A percentile compares a stretch with the other conserved stretches of the same genome.
Evolutionary conservation across 345 rosid species (phyloP).

Genomic region (Citrus maxima): DNA sequence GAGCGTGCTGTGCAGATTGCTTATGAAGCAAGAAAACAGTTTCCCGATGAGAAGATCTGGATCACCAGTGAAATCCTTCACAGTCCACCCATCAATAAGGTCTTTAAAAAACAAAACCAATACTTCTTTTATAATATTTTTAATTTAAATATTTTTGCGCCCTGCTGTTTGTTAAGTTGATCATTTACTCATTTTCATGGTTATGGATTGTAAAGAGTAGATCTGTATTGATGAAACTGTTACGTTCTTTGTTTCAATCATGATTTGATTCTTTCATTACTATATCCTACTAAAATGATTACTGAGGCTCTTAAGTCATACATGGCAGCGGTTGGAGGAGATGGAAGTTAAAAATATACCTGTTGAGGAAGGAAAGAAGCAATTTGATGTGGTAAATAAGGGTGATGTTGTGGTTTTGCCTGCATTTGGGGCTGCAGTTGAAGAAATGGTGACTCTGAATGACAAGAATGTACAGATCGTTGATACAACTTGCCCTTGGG

Average conservation of each 20-base stretch:
- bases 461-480: conserved; percentile 76
- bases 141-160: neutral
- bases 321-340: conserved; percentile 72
- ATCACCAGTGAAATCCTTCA: conserved; percentile 91
- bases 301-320: conserved; percentile 7
- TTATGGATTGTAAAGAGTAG: neutral
- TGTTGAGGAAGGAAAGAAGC: conserved; percentile 63
- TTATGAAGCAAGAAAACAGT: conserved; percentile 86
- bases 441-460: conserved; percentile 73
- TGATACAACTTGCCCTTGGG: conserved; percentile 99
- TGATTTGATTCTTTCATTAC: neutral
- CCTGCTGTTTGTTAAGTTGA: neutral
- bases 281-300: neutral
- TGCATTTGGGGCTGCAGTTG: conserved; percentile 93
- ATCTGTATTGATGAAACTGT: neutral
- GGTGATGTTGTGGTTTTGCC: conserved; percentile 93
- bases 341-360: conserved; percentile 77
- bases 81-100: conserved; percentile 90
- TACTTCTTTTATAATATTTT: neutral
- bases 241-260: neutral
- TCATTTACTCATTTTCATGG: neutral
- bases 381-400: conserved; percentile 66
- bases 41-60: conserved; percentile 81
- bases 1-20: conserved; percentile 99
- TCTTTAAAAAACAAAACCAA: neutral